A percentile compares a stretch with the other conserved stretches of the same genome.
These are phyloP conservation scores for Rutstroemia sp. DNA, from an alignment of 2,329 filamentous ascomycete species.

Conservation along the genomic window DNA sequence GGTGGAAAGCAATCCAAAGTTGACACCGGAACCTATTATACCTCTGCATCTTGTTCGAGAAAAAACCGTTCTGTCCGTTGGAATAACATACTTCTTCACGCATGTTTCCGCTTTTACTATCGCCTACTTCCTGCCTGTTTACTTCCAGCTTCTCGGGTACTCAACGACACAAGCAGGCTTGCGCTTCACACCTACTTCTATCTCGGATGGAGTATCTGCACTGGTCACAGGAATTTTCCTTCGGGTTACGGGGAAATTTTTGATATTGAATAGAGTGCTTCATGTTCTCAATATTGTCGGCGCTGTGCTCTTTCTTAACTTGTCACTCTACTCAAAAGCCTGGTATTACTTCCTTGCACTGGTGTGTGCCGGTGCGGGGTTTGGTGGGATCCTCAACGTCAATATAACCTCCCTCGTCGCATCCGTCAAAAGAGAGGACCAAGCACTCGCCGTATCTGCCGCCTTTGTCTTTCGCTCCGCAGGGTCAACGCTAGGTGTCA, in stretches of 20 bases:
- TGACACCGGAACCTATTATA: conserved; percentile 45
- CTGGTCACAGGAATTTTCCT: conserved; percentile 58
- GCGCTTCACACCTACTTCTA: conserved; percentile 57
- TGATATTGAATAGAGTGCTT: conserved; percentile 53
- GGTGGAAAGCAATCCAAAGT: conserved; percentile 37
- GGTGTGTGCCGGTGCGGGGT: conserved; percentile 40
- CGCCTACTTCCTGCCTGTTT: conserved; percentile 68
- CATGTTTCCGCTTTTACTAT: conserved; percentile 48
- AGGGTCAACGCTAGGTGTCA: conserved; percentile 59
- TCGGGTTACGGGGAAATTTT: conserved; percentile 62
- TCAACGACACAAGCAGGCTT: conserved; percentile 56
- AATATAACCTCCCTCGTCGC: conserved; percentile 63
- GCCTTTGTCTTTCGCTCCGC: conserved; percentile 71
- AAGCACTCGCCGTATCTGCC: conserved; percentile 67
- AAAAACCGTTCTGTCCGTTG: conserved; percentile 56
- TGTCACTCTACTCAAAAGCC: conserved; percentile 46
- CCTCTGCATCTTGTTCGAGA: conserved; percentile 58
- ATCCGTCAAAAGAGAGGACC: conserved; percentile 57
- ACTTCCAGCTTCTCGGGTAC: conserved; percentile 61
- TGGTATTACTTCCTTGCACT: conserved; percentile 46
- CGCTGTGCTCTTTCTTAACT: conserved; percentile 43
- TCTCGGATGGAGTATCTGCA: conserved; percentile 50
- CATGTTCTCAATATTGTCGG: conserved; percentile 36
- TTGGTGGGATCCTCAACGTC: conserved; percentile 57
- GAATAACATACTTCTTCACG: conserved; percentile 63